Evolutionary conservation across 2,329 filamentous ascomycete species (phyloP).

Genomic region (Furcasterigmium sp.): DNA sequence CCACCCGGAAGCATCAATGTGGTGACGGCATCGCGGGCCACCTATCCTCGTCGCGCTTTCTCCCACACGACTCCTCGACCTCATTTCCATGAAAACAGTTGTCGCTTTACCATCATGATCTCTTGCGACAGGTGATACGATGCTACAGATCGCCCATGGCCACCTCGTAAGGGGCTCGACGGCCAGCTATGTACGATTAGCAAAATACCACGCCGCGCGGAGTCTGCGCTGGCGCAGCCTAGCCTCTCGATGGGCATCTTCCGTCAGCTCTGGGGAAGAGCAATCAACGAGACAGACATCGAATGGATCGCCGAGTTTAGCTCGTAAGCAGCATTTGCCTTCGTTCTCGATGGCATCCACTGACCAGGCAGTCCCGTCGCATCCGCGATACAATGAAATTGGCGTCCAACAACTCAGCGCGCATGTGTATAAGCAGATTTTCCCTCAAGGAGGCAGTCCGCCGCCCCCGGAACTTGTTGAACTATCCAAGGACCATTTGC

Average conservation of each 20-base stretch:
- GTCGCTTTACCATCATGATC: neutral
- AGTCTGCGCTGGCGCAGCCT: constrained; percentile 26
- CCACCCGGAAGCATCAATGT: neutral
- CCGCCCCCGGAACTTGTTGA: constrained; percentile 69
- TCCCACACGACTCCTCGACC: constrained; percentile 2
- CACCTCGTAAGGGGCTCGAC: constrained; percentile 34
- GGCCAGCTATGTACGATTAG: constrained; percentile 45
- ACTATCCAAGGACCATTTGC: constrained; percentile 76
- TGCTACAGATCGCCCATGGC: constrained; percentile 15
- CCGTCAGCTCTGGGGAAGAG: constrained; percentile 18
- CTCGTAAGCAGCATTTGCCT: constrained; percentile 28
- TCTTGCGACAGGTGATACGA: constrained; percentile 3
- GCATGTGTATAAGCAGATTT: constrained; percentile 79
- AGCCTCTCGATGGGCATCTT: constrained; percentile 40
- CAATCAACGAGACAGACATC: constrained; percentile 8
- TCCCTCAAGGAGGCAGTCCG: constrained; percentile 51
- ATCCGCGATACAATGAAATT: constrained; percentile 82
- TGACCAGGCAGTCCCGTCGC: constrained; percentile 35
- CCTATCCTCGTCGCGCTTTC: neutral
- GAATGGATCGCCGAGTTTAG: constrained; percentile 23
- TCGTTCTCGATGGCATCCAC: neutral
- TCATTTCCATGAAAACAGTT: neutral
- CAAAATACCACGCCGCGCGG: constrained; percentile 38
- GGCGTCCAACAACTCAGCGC: constrained; percentile 89
- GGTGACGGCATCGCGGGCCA: neutral